phyloP scores from a whole-genome alignment of 768 basidiomycete genomes.

The Phaeolepiota aurea region DNA sequence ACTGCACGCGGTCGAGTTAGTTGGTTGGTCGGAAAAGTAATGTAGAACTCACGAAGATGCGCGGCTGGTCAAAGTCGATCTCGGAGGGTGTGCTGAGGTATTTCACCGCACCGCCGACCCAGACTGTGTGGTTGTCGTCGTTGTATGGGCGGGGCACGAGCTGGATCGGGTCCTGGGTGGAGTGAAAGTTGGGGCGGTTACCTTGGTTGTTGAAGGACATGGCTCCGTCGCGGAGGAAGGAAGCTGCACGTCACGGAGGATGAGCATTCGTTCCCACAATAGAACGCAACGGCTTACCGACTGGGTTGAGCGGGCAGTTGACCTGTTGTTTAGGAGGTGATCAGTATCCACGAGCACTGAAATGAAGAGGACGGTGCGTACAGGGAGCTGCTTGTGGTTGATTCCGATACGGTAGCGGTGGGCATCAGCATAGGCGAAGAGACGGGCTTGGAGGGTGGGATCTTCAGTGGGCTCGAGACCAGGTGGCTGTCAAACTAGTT shows the following conservation, averaged over 20 bases:
- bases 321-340: slow-evolving; percentile 7
- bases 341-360: background rate
- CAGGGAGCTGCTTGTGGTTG: slow-evolving; percentile 29
- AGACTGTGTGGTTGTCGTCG: slow-evolving; percentile 30
- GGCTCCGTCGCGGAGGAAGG: slow-evolving; percentile 28
- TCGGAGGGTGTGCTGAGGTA: slow-evolving; percentile 24
- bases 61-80: slow-evolving; percentile 29
- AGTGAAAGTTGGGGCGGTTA: slow-evolving; percentile 28
- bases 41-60: slow-evolving; percentile 17
- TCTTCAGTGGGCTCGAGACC: slow-evolving; percentile 44
- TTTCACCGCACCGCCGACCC: slow-evolving; percentile 30
- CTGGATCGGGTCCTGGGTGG: slow-evolving; percentile 23
- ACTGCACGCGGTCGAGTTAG: slow-evolving; percentile 7
- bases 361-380: slow-evolving; percentile 1
- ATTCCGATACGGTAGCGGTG: slow-evolving; percentile 29
- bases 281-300: slow-evolving; percentile 16
- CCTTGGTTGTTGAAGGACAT: slow-evolving; percentile 28
- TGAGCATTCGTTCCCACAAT: background rate
- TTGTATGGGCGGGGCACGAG: slow-evolving; percentile 23
- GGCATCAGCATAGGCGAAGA: slow-evolving; percentile 48
- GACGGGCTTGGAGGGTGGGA: slow-evolving; percentile 47
- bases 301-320: slow-evolving; percentile 28
- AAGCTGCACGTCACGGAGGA: slow-evolving; percentile 14
- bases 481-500: slow-evolving; percentile 5
- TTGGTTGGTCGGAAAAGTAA: background rate